Evolutionary conservation across 768 basidiomycete species (phyloP).

Genomic region (Hericium coralloides): DNA sequence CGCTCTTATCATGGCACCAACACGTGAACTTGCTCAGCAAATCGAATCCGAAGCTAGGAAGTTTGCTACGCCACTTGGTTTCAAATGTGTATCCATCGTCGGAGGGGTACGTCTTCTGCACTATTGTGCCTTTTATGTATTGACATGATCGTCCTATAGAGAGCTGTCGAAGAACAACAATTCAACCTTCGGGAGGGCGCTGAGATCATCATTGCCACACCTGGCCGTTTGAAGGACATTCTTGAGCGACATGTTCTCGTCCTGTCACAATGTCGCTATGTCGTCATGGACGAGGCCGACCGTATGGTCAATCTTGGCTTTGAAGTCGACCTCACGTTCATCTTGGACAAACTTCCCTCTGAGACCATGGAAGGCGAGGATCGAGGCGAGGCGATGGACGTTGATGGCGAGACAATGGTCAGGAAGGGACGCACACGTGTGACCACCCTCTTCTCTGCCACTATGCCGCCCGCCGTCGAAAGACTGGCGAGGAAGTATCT

Average conservation of each 20-base stretch:
- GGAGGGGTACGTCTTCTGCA: constrained; percentile 65
- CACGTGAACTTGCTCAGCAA: constrained; percentile 97
- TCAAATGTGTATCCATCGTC: constrained; percentile 94
- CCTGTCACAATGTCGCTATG: constrained; percentile 92
- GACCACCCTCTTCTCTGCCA: constrained; percentile 96
- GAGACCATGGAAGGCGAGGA: constrained; percentile 88
- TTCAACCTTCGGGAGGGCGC: constrained; percentile 97
- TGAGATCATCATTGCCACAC: constrained; percentile 97
- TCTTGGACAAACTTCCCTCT: constrained; percentile 84
- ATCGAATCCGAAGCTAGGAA: constrained; percentile 90
- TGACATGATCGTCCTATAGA: constrained; percentile 30
- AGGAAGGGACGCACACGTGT: constrained; percentile 79
- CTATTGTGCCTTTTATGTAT: constrained; percentile 3
- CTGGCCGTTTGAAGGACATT: constrained; percentile 96
- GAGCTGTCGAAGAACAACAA: constrained; percentile 95
- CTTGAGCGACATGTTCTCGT: constrained; percentile 95
- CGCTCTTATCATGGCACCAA: constrained; percentile 82
- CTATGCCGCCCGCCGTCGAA: constrained; percentile 97
- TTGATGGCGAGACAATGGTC: constrained; percentile 55
- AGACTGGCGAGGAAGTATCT: constrained; percentile 92
- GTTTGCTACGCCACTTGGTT: constrained; percentile 86
- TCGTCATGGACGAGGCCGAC: constrained; percentile 99
- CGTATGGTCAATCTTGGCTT: constrained; percentile 98
- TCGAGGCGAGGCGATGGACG: constrained; percentile 64
- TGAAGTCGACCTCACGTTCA: constrained; percentile 89